Conservation (phyloP, 352 stramenopile species). For the Globisporangium heterothallicum region DNA sequence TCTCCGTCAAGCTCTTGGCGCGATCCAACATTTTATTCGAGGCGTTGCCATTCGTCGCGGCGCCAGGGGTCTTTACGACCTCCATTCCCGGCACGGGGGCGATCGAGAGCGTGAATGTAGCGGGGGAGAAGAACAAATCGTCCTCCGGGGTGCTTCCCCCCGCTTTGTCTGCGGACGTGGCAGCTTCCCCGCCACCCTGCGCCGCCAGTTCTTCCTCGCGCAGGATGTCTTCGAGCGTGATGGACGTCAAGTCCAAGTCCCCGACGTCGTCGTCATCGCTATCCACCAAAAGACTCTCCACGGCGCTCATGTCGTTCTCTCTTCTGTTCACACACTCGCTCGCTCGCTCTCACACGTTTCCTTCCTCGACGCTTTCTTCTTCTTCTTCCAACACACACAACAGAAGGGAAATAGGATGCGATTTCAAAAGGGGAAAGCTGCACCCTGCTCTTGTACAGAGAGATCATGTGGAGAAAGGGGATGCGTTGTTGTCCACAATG, state of each 20-base stretch:
- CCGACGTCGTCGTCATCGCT: constrained; percentile 66
- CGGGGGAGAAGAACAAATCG: constrained; percentile 69
- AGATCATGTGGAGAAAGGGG: constrained; percentile 5
- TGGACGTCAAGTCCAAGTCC: constrained; percentile 54
- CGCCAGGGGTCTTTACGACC: constrained; percentile 15
- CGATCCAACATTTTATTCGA: constrained; percentile 27
- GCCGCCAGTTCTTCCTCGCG: constrained; percentile 55
- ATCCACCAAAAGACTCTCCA: constrained; percentile 57
- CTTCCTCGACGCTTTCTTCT: not conserved
- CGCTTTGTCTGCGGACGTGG: not conserved
- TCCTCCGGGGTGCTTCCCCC: constrained; percentile 25
- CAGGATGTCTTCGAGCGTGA: constrained; percentile 73
- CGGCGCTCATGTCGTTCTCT: constrained; percentile 28
- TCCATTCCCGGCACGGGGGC: constrained; percentile 70
- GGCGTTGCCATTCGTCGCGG: not conserved
- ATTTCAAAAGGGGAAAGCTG: not conserved
- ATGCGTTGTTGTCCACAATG: not conserved
- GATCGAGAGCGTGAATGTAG: constrained; percentile 59
- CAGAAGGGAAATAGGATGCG: no score
- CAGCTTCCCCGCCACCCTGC: constrained; percentile 16
- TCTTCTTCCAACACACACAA: no score
- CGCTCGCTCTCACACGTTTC: not conserved
- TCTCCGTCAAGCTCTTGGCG: constrained; percentile 36
- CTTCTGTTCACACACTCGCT: no score
- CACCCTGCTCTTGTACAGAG: constrained; percentile 18